Evolutionary conservation across 257 asterid species (phyloP), one percentile per base, ranked within the genome.

Genomic region (Galeopsis tetrahit): DNA sequence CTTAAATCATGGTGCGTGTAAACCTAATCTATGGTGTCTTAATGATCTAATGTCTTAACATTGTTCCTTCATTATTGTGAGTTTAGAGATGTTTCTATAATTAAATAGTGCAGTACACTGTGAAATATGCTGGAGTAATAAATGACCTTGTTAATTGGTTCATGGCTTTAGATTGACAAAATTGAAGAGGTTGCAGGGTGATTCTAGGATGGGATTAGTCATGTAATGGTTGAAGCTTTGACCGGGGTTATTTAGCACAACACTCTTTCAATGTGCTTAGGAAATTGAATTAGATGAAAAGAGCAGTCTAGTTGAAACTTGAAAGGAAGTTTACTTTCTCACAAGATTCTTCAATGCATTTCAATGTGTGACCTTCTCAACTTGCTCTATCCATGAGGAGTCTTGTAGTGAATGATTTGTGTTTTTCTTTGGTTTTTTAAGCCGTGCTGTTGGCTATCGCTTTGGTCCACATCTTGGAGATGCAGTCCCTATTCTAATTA

Each of bases 401-500:
- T 71, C 33, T 38, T 60, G 15, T 78, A 40, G 62, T 63, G 53
- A 69, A 79, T 77, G 68, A 75, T 57, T 28, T 28, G 8, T 70
- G 74, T 14, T 8, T 44, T 62, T 72, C 56, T 83, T 49, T n/a
- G 56, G 66, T 46, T 71, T 82, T 65, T 69, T 62, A 63, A 95
- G 99, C 77, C 98, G 98, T 78, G 90, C 99, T 76, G 99, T 95
- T 86, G 99, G 99, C 62, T 92, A 95, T 75, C 99, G 98, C 75
- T 95, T 95, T 85, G 99, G 98, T 77, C 91, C 97, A 55, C 96
- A 92, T 81, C 98, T 95, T 62, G 97, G 93, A 80, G 99, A 95
- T 58, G 81, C 98, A 17, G 97, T 95, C 76, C 97, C 98, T 38
- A 76, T 95, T 72, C 80, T 95, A 63, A 85, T 95, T 49, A 84